Evolutionary conservation across 345 rosid genomes (phyloP).

Genomic region (Populus ilicifolia): DNA sequence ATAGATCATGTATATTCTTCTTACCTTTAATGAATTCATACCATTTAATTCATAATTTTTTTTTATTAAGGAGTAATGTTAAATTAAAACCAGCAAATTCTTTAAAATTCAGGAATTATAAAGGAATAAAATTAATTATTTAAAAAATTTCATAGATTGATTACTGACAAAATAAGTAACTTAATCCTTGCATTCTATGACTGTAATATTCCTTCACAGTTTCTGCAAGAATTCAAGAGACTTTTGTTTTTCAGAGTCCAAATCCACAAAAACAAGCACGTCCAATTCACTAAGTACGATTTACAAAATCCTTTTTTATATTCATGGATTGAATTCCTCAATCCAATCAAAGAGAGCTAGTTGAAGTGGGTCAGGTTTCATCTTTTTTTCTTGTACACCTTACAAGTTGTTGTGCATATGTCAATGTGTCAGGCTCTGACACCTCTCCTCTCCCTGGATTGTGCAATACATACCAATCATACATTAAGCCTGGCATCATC

Average conservation of each 20-base stretch:
- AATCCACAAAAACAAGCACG: not conserved
- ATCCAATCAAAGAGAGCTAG: conserved; percentile 14
- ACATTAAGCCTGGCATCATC: conserved; percentile 25
- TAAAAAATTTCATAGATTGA: not conserved
- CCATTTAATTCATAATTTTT: too few species aligned
- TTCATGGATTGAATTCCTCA: not conserved
- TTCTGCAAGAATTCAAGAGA: conserved; percentile 14
- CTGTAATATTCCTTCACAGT: conserved; percentile 8
- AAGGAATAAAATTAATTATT: not conserved
- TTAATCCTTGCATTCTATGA: not conserved
- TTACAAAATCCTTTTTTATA: not conserved
- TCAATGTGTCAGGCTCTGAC: conserved; percentile 30
- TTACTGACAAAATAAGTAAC: not conserved
- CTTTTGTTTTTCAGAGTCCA: not conserved
- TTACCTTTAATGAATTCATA: too few species aligned
- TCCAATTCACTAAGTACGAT: not conserved
- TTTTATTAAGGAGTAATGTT: too few species aligned
- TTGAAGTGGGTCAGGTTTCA: conserved; percentile 21
- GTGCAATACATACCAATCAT: conserved; percentile 17
- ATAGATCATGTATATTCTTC: too few species aligned
- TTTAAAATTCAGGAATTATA: not conserved
- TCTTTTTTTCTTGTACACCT: conserved; percentile 4
- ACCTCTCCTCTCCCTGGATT: conserved; percentile 1
- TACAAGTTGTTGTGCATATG: conserved; percentile 9
- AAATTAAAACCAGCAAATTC: too few species aligned